Conservation (phyloP, 176 grass and related monocot species). For the Aegilops bicornis region DNA sequence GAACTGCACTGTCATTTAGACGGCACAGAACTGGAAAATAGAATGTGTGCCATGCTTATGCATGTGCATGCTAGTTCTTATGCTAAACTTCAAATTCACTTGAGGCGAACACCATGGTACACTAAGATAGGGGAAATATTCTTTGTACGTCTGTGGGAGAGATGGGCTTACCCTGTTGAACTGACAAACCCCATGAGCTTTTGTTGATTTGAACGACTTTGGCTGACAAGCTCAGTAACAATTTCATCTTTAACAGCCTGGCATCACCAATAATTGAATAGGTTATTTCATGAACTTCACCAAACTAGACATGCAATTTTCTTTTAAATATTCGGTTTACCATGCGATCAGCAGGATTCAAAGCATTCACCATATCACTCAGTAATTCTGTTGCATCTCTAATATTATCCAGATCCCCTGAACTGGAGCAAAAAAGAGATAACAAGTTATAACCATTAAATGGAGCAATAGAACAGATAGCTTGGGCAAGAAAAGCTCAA, state of each 20-base stretch:
- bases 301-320: slow-evolving; percentile 14
- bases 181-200: slow-evolving; percentile 69
- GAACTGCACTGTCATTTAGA: not conserved
- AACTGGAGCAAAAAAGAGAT: slow-evolving; percentile 42
- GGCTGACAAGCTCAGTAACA: slow-evolving; percentile 75
- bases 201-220: slow-evolving; percentile 74
- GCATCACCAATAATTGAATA: slow-evolving; percentile 5
- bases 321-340: slow-evolving; percentile 18
- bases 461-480: not conserved
- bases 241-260: slow-evolving; percentile 88
- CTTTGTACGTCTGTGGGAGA: not conserved
- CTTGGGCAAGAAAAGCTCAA: not conserved
- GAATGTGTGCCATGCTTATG: too few species aligned
- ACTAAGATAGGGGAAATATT: not conserved
- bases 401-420: slow-evolving; percentile 76
- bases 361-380: slow-evolving; percentile 83
- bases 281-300: slow-evolving; percentile 16
- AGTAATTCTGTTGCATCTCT: slow-evolving; percentile 67
- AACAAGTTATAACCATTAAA: not conserved
- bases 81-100: not conserved
- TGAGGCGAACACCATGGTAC: not conserved
- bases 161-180: slow-evolving; percentile 63
- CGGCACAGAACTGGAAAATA: not conserved
- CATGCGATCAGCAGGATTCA: slow-evolving; percentile 71
- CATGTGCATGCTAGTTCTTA: not conserved